These are phyloP conservation scores for Tephrocybe sp. DNA, from an alignment of 768 basidiomycete genomes.

Conservation along the genomic window DNA sequence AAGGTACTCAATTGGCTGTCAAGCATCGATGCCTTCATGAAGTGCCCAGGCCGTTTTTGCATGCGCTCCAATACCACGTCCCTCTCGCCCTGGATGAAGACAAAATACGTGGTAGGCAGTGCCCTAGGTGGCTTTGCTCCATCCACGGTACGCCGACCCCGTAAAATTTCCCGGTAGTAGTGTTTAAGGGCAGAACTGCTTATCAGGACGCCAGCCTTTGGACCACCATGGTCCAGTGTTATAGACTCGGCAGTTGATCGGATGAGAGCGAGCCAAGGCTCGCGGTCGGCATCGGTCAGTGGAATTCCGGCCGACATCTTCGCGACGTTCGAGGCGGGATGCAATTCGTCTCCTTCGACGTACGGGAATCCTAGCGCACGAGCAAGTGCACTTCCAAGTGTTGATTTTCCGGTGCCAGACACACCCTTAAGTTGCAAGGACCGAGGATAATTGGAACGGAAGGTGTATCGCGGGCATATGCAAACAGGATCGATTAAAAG, in stretches of 20 bases:
- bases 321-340: constrained; percentile 75
- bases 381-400: constrained; percentile 66
- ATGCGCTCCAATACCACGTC: constrained; percentile 64
- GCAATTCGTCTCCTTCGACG: constrained; percentile 88
- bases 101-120: constrained; percentile 67
- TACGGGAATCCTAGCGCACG: constrained; percentile 65
- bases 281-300: constrained; percentile 78
- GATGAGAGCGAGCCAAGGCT: constrained; percentile 82
- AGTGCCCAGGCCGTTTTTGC: constrained; percentile 66
- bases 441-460: background rate
- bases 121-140: background rate
- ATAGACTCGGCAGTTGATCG: constrained; percentile 60
- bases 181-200: constrained; percentile 85
- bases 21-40: constrained; percentile 83
- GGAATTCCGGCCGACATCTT: constrained; percentile 85
- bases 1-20: constrained; percentile 74
- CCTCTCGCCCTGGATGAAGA: constrained; percentile 68
- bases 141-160: constrained; percentile 42
- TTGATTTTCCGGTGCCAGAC: constrained; percentile 72
- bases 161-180: constrained; percentile 79
- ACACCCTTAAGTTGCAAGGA: constrained; percentile 58
- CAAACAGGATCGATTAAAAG: background rate
- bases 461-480: background rate
- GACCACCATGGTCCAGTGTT: constrained; percentile 6
- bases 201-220: constrained; percentile 62